A percentile compares a stretch with the other conserved stretches of the same genome.
phyloP scores from a whole-genome alignment of 805 yeast genomes.

The Isabelozyma rhagii region DNA sequence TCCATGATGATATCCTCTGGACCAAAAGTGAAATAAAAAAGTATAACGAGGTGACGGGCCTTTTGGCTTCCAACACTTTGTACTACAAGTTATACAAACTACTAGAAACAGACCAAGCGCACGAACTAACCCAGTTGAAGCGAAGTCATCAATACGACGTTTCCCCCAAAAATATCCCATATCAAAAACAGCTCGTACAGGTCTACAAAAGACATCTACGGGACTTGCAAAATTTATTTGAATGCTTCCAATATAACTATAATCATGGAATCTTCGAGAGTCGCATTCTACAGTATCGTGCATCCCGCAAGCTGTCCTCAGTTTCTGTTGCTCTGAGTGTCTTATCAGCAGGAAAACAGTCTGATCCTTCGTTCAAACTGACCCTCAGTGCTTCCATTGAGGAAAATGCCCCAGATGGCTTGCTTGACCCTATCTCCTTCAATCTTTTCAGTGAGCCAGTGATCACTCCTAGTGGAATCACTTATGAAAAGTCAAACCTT shows the following conservation, averaged over 20 bases:
- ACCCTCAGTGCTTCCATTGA: constrained; percentile 3
- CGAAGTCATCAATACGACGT: constrained; percentile 8
- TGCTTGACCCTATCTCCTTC: constrained; percentile 41
- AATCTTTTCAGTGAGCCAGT: constrained; percentile 34
- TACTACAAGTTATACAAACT: constrained; percentile 19
- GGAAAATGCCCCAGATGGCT: constrained; percentile 31
- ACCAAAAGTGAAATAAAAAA: constrained; percentile 18
- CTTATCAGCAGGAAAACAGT: neutral
- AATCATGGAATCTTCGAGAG: constrained; percentile 19
- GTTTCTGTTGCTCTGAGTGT: neutral
- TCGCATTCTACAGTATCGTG: constrained; percentile 7
- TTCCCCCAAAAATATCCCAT: constrained; percentile 4
- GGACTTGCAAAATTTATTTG: constrained; percentile 18
- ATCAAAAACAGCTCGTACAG: constrained; percentile 13
- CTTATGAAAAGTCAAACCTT: constrained; percentile 33
- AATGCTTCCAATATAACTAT: constrained; percentile 19
- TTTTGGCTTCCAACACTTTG: constrained; percentile 13
- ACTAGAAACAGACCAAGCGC: constrained; percentile 16
- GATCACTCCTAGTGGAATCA: constrained; percentile 30
- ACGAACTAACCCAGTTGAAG: constrained; percentile 11
- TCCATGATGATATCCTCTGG: constrained; percentile 18
- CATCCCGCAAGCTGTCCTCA: neutral
- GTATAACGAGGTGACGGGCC: constrained; percentile 18
- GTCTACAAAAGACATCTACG: constrained; percentile 14
- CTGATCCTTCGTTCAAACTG: neutral